These are phyloP conservation scores for Leccinum boreale DNA, from an alignment of 768 basidiomycete genomes.

Conservation along the genomic window DNA sequence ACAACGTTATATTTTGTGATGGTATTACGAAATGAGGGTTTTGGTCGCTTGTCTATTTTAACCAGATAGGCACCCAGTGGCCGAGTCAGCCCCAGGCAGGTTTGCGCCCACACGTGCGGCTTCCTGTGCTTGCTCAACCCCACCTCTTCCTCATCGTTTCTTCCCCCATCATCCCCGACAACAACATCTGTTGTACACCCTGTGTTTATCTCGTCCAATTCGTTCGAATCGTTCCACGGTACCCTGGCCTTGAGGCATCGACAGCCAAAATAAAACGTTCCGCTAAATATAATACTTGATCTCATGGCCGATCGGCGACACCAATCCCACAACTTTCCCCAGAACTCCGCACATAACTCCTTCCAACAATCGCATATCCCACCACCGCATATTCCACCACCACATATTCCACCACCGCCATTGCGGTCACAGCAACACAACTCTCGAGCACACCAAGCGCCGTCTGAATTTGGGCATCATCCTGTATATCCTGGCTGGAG, in stretches of 20 bases:
- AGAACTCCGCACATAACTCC: conserved; percentile 43
- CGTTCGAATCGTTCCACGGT: conserved; percentile 24
- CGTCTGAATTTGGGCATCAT: conserved; percentile 47
- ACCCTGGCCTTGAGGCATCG: conserved; percentile 23
- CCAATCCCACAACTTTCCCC: conserved; percentile 26
- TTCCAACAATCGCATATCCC: conserved; percentile 40
- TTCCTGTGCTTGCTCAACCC: conserved; percentile 35
- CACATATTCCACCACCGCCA: conserved; percentile 15
- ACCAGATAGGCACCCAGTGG: neutral
- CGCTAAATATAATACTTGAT: conserved; percentile 26
- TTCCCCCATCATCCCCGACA: conserved; percentile 32
- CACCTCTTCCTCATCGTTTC: conserved; percentile 44
- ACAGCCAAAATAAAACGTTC: conserved; percentile 18
- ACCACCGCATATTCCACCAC: conserved; percentile 36
- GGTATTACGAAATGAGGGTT: neutral
- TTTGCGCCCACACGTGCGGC: conserved; percentile 49
- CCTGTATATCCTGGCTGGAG: conserved; percentile 6
- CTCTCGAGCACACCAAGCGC: conserved; percentile 35
- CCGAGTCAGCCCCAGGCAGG: neutral
- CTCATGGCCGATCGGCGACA: conserved; percentile 60
- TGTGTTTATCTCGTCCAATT: conserved; percentile 20
- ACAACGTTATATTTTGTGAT: neutral
- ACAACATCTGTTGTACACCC: conserved; percentile 18
- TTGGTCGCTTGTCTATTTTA: neutral
- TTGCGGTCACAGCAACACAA: conserved; percentile 43